Conservation (phyloP, 2,329 filamentous ascomycete genomes). For the Aureobasidium namibiae region DNA sequence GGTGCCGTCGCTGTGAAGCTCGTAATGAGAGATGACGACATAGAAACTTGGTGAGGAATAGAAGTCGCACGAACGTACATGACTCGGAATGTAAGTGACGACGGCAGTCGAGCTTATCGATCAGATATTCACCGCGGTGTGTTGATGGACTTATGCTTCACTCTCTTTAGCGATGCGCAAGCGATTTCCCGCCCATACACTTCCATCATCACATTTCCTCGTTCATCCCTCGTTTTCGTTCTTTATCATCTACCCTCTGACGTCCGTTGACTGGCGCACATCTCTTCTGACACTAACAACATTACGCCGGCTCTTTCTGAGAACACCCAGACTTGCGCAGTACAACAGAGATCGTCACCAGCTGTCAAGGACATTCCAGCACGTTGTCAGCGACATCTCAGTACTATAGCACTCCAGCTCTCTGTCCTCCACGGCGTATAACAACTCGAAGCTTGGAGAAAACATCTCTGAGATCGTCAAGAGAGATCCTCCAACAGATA, state of each 20-base stretch:
- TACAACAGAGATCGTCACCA: neutral
- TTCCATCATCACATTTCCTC: neutral
- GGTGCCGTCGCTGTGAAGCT: neutral
- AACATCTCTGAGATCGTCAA: too few species aligned
- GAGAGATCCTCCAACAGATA: too few species aligned
- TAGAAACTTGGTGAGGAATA: neutral
- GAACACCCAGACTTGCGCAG: neutral
- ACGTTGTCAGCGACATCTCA: neutral
- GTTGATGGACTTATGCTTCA: neutral
- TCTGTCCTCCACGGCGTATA: too few species aligned
- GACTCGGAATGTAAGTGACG: neutral
- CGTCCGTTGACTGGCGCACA: too few species aligned
- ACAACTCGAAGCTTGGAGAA: neutral
- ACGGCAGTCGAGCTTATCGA: neutral
- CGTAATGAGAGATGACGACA: neutral
- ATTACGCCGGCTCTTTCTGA: neutral
- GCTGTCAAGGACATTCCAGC: neutral
- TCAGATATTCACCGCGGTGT: neutral
- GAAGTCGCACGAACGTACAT: neutral
- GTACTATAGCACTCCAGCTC: neutral
- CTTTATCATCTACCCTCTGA: neutral
- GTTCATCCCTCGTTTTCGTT: neutral
- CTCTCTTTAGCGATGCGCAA: neutral
- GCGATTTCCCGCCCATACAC: neutral
- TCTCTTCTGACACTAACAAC: too few species aligned